Conservation (phyloP, 2,329 filamentous ascomycete genomes). For the Aspergillus neoniger region DNA sequence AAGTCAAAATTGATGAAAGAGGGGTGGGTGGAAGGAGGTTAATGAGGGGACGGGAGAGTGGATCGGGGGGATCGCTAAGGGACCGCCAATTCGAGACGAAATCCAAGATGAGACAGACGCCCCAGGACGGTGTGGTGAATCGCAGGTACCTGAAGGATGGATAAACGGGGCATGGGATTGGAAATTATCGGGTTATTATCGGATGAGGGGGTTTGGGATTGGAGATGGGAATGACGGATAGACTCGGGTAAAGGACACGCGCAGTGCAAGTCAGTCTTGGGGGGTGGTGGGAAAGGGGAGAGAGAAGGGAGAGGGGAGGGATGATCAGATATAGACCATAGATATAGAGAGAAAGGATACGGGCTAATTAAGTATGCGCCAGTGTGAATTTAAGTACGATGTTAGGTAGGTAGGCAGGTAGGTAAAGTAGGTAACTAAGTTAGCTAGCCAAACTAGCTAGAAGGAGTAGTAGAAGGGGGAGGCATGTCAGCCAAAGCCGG, state of each 20-base stretch:
- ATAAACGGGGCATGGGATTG: background rate
- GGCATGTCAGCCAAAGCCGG: conserved; percentile 1
- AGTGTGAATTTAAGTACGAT: background rate
- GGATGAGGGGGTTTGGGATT: background rate
- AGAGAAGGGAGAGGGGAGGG: background rate
- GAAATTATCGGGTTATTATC: background rate
- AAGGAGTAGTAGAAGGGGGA: background rate
- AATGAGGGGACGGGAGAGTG: background rate
- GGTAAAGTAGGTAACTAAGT: background rate
- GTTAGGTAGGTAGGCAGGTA: background rate
- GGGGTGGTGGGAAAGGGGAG: background rate
- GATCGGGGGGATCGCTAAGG: conserved; percentile 5
- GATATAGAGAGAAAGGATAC: background rate
- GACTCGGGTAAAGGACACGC: background rate
- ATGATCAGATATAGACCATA: background rate
- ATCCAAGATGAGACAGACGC: conserved; percentile 2
- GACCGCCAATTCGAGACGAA: background rate
- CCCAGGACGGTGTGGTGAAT: background rate
- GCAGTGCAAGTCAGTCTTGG: background rate
- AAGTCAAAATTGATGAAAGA: background rate
- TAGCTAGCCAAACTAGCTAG: too few relatives aligned
- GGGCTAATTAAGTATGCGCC: background rate
- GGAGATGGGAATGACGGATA: background rate
- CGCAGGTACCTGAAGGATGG: conserved; percentile 9
- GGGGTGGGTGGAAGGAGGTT: background rate